phyloP scores from a whole-genome alignment of 2,329 filamentous ascomycete species.

The Pochonia chlamydosporia region DNA sequence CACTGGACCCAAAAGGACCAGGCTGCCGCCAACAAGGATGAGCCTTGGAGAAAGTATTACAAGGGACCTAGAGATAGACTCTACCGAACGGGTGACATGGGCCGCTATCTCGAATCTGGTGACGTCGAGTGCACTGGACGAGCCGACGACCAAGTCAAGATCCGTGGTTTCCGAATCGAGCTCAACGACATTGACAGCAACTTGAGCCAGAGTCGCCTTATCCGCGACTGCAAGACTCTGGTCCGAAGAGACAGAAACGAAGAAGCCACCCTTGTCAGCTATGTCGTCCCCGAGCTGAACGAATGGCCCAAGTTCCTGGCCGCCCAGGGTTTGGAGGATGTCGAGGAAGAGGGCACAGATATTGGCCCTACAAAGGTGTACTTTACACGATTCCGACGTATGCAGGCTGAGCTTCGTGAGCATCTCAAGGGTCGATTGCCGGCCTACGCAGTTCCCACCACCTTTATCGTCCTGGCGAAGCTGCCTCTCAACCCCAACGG shows the following conservation, averaged over 20 bases:
- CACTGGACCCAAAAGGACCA: conserved; percentile 63
- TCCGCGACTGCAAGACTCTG: conserved; percentile 81
- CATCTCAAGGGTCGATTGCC: conserved; percentile 59
- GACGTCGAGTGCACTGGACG: conserved; percentile 75
- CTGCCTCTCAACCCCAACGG: conserved; percentile 71
- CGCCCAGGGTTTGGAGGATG: conserved; percentile 46
- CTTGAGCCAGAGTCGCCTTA: conserved; percentile 64
- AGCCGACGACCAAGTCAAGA: conserved; percentile 87
- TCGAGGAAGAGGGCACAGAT: conserved; percentile 44
- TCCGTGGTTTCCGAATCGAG: conserved; percentile 92
- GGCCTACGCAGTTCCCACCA: conserved; percentile 27
- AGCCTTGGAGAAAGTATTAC: conserved; percentile 75
- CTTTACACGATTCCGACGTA: conserved; percentile 36
- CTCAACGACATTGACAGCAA: conserved; percentile 88
- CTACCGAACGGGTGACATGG: conserved; percentile 84
- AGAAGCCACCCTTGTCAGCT: conserved; percentile 80
- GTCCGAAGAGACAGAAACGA: conserved; percentile 47
- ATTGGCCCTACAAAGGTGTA: conserved; percentile 38
- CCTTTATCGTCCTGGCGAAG: conserved; percentile 31
- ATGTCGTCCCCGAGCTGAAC: conserved; percentile 74
- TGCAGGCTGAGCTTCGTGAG: conserved; percentile 51
- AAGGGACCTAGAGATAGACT: conserved; percentile 78
- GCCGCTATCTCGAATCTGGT: conserved; percentile 62
- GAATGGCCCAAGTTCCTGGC: conserved; percentile 68
- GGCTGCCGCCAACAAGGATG: conserved; percentile 37